Base-by-base conservation (phyloP, 2,329 filamentous ascomycete genomes). In the Trematosphaeria pertusa region DNA sequence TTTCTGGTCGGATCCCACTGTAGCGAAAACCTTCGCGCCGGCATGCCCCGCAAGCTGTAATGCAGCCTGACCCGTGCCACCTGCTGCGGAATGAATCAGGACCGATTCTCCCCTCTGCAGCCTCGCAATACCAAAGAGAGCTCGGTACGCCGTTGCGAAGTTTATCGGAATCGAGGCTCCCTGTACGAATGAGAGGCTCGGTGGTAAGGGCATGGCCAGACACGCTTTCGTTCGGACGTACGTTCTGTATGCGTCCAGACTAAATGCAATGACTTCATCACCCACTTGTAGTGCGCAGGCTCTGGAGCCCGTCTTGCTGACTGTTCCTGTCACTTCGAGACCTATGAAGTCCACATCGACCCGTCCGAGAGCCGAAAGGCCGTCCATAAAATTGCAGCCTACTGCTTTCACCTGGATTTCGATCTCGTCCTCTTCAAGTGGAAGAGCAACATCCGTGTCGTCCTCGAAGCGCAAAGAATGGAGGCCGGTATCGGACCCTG, bases 81-180 rank as follows among this genome's bases (percentile, higher is more conserved):
- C 54, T 33, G 54, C 33, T 1, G 48, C 62, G 4, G 43, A 18
- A 34, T 63, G 58, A 11, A 69, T 56, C 5, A 69, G 43, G 4
- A 66, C 45, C 1, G 45, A 58, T 28, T 74, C 58, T 6, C 66
- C 69, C 10, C 39, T 34, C 4, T 39, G 32, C 3, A 72, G 42
- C 6, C 58, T 49, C 2, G 56, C 60, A 12, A 54, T 33, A 4
- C 58, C 48, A 9, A 59, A 31, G 0, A 72, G 50, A 11, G 52
- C 51, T 35, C 65, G 43, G 24, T 47, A 51, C 4, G 55, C 49
- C 5, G 44, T 39, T 7, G 26, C 33, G 12, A 20, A 35, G 7
- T 18, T 21, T 12, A 40, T 7, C 5, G 43, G 30, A 3, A 40
- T 6, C 5, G 26, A 14, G 2, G 36, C 28, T 10, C 3, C 36